Evolutionary conservation across 768 basidiomycete genomes (phyloP), one percentile per base, ranked within the genome.

Genomic region (button mushroom (Agaricus bisporus)): DNA sequence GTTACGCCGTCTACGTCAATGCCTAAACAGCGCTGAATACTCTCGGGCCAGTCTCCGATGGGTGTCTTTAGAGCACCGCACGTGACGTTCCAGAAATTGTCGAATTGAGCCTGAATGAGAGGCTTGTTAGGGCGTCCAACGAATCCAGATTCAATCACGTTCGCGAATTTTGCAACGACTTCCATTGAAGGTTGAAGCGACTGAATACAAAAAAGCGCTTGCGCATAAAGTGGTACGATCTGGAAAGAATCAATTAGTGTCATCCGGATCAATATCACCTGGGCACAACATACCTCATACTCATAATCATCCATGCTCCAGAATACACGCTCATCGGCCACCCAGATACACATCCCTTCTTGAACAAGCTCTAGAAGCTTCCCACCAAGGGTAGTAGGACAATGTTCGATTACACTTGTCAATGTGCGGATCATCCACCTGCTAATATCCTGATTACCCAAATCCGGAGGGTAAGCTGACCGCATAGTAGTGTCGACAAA

Each of bases 141-240:
- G 58, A 91, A 85, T 22, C 79, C 77, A 2, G 85, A 79, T 56
- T 75, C 78, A 7, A 91, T 60, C 2, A 88, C 60, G 5, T 74
- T 64, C 0, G 72, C 68, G n/a, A 86, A 66, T 1, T 63, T 57
- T n/a, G 73, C 69, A 26, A 89, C 67, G n/a, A 70, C 69, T 6
- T 65, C 60, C 11, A 69, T 38, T 0, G 66, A 69, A 4, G 61
- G 62, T 0, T 79, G 75, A 3, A 85, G 67, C 3, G 69, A 68
- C 55, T 76, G 78, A 29, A 86, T 70, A 49, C 73, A 68, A 49
- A 83, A 59, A 39, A 88, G 61, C 35, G 77, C 66, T 11, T 76
- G 80, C 61, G 86, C 75, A 59, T 89, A 91, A 48, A 89, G 61
- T 0, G 81, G 76, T 12, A 86, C 62, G 53, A 86, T 74, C 84